These are phyloP conservation scores for Turnera subulata DNA, from an alignment of 345 rosid species.

Conservation along the genomic window DNA sequence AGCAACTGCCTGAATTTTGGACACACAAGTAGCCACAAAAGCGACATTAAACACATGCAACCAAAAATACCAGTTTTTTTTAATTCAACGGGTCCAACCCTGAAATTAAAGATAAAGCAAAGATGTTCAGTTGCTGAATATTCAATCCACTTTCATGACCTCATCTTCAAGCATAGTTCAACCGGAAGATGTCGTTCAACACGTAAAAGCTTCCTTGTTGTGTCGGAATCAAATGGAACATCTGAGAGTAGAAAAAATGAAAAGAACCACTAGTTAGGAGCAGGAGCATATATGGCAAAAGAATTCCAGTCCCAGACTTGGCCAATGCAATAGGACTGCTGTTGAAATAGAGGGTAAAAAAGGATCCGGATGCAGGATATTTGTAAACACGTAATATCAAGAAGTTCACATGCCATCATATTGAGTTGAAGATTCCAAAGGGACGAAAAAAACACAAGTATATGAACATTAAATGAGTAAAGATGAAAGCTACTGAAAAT, in stretches of 20 bases:
- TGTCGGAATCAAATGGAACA: conserved; percentile 99
- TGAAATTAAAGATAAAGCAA: conserved; percentile 18
- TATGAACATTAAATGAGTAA: no score
- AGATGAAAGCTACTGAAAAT: no score
- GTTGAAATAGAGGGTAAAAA: no score
- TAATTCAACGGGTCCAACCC: conserved; percentile 16
- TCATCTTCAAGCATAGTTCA: conserved; percentile 77
- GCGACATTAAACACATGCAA: conserved; percentile 25
- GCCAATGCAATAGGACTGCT: no score
- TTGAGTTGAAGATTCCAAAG: no score
- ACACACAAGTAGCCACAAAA: conserved; percentile 4
- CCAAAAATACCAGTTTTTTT: conserved; percentile 14
- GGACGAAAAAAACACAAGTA: no score
- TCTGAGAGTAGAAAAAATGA: conserved; percentile 40
- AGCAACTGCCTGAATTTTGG: no score
- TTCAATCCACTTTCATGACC: background rate
- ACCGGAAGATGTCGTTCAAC: conserved; percentile 88
- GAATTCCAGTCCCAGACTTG: no score
- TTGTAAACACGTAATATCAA: no score
- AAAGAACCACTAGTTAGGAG: conserved; percentile 4
- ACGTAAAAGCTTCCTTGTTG: conserved; percentile 93
- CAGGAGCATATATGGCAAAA: background rate
- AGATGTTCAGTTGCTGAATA: conserved; percentile 12
- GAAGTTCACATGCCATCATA: no score
- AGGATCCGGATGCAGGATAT: no score